These are phyloP conservation scores for Lepidium aucheri DNA, from an alignment of 345 rosid genomes.

Conservation along the genomic window DNA sequence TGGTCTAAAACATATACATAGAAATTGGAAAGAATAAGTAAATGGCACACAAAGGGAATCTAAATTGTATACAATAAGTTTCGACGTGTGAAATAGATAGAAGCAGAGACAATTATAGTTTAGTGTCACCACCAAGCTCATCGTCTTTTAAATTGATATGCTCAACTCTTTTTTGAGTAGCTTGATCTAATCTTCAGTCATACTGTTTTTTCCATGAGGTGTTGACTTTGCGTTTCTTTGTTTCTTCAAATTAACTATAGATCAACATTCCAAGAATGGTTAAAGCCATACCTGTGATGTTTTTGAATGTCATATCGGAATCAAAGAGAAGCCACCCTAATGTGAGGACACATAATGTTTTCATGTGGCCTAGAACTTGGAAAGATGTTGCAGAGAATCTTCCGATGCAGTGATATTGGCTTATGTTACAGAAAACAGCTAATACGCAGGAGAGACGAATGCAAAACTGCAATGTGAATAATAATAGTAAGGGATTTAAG, in stretches of 20 bases:
- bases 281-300: constrained; percentile 70
- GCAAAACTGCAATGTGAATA: constrained; percentile 52
- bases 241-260: constrained; percentile 72
- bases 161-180: constrained; percentile 57
- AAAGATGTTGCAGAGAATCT: constrained; percentile 87
- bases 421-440: constrained; percentile 93
- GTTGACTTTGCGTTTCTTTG: constrained; percentile 33
- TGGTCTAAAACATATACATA: background rate
- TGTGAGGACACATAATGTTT: constrained; percentile 79
- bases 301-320: constrained; percentile 74
- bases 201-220: constrained; percentile 45
- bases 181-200: constrained; percentile 71
- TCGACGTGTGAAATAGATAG: background rate
- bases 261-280: constrained; percentile 82
- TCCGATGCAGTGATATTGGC: constrained; percentile 95
- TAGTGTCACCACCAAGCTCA: constrained; percentile 62
- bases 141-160: constrained; percentile 44
- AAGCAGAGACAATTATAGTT: constrained; percentile 18
- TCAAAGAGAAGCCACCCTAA: constrained; percentile 92
- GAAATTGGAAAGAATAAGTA: background rate
- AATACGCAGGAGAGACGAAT: constrained; percentile 70
- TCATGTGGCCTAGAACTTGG: constrained; percentile 98
- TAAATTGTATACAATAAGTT: background rate
- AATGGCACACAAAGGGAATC: background rate
- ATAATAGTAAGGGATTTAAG: background rate